A percentile compares a stretch with the other conserved stretches of the same genome.
Evolutionary conservation across 345 rosid species (phyloP).

Genomic region (Brassica incana): DNA sequence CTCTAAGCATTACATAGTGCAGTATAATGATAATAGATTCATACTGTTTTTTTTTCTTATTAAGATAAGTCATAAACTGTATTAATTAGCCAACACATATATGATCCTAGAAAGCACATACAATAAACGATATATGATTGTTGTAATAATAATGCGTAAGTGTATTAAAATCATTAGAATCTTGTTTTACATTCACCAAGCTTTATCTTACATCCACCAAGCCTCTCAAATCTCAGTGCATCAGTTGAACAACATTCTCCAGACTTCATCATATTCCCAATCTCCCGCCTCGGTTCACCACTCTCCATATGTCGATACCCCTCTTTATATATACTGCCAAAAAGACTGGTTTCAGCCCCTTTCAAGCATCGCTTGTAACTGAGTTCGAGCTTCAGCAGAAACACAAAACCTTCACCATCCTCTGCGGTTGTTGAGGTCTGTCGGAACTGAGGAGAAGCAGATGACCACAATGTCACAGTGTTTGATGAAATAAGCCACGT

Average conservation of each 20-base stretch:
- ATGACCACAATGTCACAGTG: no score
- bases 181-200: no score
- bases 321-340: background rate
- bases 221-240: background rate
- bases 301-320: background rate
- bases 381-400: conserved; percentile 55
- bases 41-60: background rate
- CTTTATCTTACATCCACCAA: no score
- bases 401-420: conserved; percentile 58
- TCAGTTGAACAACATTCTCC: background rate
- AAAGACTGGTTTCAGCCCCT: conserved; percentile 9
- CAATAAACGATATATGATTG: background rate
- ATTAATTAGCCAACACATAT: background rate
- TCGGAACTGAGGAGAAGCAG: no score
- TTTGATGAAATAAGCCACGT: no score
- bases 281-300: background rate
- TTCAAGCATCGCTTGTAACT: conserved; percentile 37
- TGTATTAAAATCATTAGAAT: no score
- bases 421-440: conserved; percentile 37
- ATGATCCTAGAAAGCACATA: background rate
- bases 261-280: background rate
- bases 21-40: background rate
- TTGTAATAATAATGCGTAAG: no score
- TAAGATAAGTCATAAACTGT: background rate
- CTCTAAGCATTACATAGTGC: background rate